A percentile compares a stretch with the other conserved stretches of the same genome.
Conservation (phyloP, 148 eudicot species). For the Chenopodium formosanum region DNA sequence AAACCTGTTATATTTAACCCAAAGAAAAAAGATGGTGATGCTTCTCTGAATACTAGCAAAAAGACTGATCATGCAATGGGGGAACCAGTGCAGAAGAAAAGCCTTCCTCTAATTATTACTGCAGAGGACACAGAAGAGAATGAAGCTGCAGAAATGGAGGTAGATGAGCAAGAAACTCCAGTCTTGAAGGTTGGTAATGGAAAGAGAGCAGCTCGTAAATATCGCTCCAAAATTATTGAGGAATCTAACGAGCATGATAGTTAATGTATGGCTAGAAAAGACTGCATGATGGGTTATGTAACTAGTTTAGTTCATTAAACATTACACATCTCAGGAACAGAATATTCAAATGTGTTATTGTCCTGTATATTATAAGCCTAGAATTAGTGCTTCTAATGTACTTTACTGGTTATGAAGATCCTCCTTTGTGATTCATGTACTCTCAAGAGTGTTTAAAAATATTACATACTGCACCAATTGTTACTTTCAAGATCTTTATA, state of each 20-base stretch:
- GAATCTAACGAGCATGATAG: constrained; percentile 29
- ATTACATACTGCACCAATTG: too few relatives aligned
- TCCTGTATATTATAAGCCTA: constrained; percentile 7
- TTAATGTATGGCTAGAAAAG: constrained; percentile 19
- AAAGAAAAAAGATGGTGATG: constrained; percentile 23
- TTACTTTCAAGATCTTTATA: too few relatives aligned
- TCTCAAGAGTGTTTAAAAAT: too few relatives aligned
- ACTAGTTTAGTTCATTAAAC: not conserved
- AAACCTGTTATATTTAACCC: constrained; percentile 36
- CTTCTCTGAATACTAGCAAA: not conserved
- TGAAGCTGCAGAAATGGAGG: constrained; percentile 66
- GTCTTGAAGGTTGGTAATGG: constrained; percentile 25
- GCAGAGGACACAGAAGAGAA: constrained; percentile 30
- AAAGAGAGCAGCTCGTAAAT: constrained; percentile 46
- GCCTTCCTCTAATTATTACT: constrained; percentile 32
- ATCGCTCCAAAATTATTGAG: constrained; percentile 45
- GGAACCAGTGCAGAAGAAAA: constrained; percentile 30
- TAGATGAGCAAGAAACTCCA: constrained; percentile 46
- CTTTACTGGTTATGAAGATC: not conserved
- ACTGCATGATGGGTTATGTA: constrained; percentile 2
- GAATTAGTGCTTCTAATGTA: not conserved
- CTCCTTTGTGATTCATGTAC: too few relatives aligned
- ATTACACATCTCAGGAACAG: not conserved
- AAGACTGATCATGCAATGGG: constrained; percentile 21
- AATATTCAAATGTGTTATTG: not conserved